These are phyloP conservation scores for Ceratobasidium papillatum DNA, from an alignment of 1,284 basidiomycete genomes.

Conservation along the genomic window DNA sequence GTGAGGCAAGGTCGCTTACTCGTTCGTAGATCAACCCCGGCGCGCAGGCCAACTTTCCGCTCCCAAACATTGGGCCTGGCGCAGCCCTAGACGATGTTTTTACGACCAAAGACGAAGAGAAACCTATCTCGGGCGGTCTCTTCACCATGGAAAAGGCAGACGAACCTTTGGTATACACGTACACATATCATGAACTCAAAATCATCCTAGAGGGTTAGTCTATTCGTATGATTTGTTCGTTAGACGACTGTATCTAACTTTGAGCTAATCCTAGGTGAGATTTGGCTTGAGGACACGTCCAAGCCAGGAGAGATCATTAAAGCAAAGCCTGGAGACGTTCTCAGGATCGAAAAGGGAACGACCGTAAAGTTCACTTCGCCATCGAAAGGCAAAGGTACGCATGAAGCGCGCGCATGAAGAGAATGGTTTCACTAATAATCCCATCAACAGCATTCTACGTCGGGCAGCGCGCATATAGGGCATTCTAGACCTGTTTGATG, in stretches of 20 bases:
- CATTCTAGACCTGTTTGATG: background rate
- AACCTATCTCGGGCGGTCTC: constrained; percentile 44
- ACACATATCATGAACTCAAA: constrained; percentile 45
- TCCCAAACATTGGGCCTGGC: constrained; percentile 3
- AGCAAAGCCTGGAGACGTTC: constrained; percentile 42
- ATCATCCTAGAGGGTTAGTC: constrained; percentile 44
- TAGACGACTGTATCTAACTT: background rate
- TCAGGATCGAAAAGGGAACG: constrained; percentile 43
- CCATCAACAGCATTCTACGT: constrained; percentile 3
- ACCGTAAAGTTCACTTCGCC: constrained; percentile 44
- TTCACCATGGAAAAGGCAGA: constrained; percentile 43
- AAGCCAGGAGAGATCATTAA: constrained; percentile 39
- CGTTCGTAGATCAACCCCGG: background rate
- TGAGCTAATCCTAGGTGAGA: background rate
- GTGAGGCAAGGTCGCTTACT: background rate
- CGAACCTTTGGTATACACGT: constrained; percentile 43
- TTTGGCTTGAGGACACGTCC: constrained; percentile 39
- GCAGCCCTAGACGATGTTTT: constrained; percentile 42
- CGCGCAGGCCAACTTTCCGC: constrained; percentile 12
- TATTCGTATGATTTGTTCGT: background rate
- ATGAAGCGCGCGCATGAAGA: background rate
- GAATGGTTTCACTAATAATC: background rate
- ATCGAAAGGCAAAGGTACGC: constrained; percentile 27
- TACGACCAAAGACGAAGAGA: constrained; percentile 42
- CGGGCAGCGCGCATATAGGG: constrained; percentile 28